These are phyloP conservation scores for Tricholomella constricta DNA, from an alignment of 768 basidiomycete genomes.

Conservation along the genomic window DNA sequence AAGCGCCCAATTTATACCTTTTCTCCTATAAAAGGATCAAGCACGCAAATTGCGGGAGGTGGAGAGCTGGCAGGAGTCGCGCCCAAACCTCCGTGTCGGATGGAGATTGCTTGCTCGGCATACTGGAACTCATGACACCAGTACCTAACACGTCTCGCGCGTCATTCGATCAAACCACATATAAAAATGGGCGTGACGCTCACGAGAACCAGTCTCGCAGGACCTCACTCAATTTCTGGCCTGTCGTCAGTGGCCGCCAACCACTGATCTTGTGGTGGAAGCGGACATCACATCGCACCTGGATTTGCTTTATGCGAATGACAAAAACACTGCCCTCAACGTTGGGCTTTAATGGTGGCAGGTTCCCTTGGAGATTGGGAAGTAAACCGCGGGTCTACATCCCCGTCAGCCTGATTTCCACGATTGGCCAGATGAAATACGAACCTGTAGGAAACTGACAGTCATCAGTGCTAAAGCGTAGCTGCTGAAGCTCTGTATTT, in stretches of 20 bases:
- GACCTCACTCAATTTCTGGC: constrained; percentile 18
- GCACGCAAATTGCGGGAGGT: neutral
- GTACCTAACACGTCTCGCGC: constrained; percentile 34
- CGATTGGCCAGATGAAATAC: neutral
- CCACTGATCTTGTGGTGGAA: constrained; percentile 15
- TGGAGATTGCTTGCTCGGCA: neutral
- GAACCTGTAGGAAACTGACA: constrained; percentile 59
- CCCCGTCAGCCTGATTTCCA: neutral
- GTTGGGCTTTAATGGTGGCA: constrained; percentile 19
- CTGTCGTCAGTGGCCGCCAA: constrained; percentile 13
- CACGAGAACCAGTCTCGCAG: constrained; percentile 47
- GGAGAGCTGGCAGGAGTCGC: neutral
- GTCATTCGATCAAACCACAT: neutral
- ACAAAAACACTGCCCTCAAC: constrained; percentile 30
- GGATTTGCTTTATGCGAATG: constrained; percentile 23
- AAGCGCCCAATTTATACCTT: constrained; percentile 1
- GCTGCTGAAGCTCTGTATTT: constrained; percentile 53
- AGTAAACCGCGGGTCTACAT: constrained; percentile 43
- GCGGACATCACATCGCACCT: constrained; percentile 32
- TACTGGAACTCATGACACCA: constrained; percentile 45
- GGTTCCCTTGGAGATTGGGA: constrained; percentile 53
- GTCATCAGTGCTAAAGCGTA: constrained; percentile 65
- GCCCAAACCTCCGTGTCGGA: constrained; percentile 6
- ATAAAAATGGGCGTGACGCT: constrained; percentile 18
- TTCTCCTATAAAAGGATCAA: constrained; percentile 13